Base-by-base conservation (phyloP, 768 basidiomycete species). In the Calocybe indica region DNA sequence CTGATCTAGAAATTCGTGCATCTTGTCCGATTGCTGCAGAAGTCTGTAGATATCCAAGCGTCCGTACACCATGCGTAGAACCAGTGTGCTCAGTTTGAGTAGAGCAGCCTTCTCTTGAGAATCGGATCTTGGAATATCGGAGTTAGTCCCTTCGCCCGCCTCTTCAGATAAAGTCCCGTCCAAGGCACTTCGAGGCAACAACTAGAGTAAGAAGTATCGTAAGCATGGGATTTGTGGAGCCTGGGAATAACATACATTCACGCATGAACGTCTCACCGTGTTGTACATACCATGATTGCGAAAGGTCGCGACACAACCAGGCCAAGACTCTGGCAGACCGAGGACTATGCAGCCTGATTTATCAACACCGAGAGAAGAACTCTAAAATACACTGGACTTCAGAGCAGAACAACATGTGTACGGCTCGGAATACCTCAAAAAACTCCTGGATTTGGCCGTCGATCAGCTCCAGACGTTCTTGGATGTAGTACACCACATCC, bases 251-350 rank as follows among this genome's bases (percentile, higher is more conserved):
- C 50, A 39, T 40, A 55, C 53, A 32, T 49, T 45, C 45, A 55
- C 37, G 37, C 50, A 55, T 2, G 44, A 2, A 12, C 38, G 28
- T 15, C 47, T 48, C 8, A 52, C n/a, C n/a, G 33, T 49, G 22
- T 49, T 48, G 9, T 51, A 14, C 11, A 52, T 5, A 2, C 46
- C 49, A 41, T 52, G 43, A 43, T 54, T 52, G 6, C 48, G 51
- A 40, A 43, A 22, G 9, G 43, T 40, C 13, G 34, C 29, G 10
- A 52, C 41, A 13, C 48, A 43, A 15, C 54, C 48, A 10, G 41
- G 12, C 2, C 32, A 40, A 4, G 9, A 8, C 14, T 15, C 48
- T 12, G 54, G 54, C 22, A 55, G 43, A 30, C 51, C 42, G n/a
- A 55, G 33, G 42, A 55, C 45, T 5, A 55, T 37, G n/a, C 43